Conservation (phyloP, 257 asterid genomes). For the Nicotiana knightiana region DNA sequence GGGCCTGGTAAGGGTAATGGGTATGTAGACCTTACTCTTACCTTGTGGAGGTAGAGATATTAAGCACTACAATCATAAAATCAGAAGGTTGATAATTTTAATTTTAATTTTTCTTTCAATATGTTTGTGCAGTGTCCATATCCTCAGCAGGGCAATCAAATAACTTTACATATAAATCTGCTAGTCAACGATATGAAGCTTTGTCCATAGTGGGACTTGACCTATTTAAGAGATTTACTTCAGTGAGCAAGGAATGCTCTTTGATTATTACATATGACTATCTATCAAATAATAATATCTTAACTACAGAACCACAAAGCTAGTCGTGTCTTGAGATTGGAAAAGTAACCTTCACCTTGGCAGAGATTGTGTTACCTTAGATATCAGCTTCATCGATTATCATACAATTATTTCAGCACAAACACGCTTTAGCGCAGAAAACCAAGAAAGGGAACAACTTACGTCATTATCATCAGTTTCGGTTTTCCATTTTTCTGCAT, state of each 20-base stretch:
- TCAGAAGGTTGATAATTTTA: neutral
- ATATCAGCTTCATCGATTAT: neutral
- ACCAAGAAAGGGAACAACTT: conserved; percentile 26
- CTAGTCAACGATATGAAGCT: neutral
- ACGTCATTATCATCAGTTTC: conserved; percentile 58
- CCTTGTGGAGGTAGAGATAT: too few relatives aligned
- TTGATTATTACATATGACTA: neutral
- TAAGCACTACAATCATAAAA: neutral
- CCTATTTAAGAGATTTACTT: neutral
- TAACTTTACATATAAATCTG: neutral
- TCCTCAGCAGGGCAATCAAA: neutral
- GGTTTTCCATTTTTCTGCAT: conserved; percentile 45
- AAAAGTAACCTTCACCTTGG: neutral
- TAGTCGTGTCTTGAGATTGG: neutral
- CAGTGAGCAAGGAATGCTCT: neutral
- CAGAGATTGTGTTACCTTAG: neutral
- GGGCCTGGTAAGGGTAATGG: too few relatives aligned
- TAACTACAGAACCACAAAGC: neutral
- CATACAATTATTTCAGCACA: neutral
- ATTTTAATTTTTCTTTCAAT: neutral
- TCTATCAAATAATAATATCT: neutral
- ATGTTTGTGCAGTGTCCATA: neutral
- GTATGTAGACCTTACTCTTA: too few relatives aligned
- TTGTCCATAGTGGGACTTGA: neutral
- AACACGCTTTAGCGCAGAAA: neutral